Evolutionary conservation across 192 early-diverging fungal genomes (phyloP), one percentile per base, ranked within the genome.

Genomic region (Lobosporangium transversale): DNA sequence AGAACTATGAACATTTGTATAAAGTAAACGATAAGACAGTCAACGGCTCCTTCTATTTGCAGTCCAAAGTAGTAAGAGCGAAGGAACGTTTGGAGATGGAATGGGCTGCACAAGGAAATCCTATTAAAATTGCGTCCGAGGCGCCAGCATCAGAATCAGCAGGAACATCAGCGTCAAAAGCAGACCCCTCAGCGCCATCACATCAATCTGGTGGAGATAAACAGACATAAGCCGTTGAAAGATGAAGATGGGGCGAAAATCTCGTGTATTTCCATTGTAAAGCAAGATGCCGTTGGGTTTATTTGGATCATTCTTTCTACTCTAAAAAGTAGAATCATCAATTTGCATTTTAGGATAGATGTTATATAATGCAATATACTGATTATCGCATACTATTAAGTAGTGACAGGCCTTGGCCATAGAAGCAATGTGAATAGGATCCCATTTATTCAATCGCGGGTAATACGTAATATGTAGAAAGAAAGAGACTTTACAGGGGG

Each of bases 81-180:
- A 94, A 94, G 58, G 97, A 99, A 80, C 91, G 97, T 69, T 81
- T 98, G 62, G 96, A 98, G 52, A 82, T 94, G 86, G 95, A 98
- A 66, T 83, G 93, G 83, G 89, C 87, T 20, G 80, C 85, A 78
- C 45, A 85, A 50, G 62, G 78, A 33, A 87, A 87, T 36, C 69
- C 69, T 2, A 56, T 58, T n/a, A 71, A 62, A 35, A 71, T 71
- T 30, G 53, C 62, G 20, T 27, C 53, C 44, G 57, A 59, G 18
- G 57, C 57, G n/a, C 29, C 58, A 40, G 26, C 53, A 49, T 29
- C 52, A 32, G 33, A 26, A 62, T 40, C 58, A 51, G 47, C 62
- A 52, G 50, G 26, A 52, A 2, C 66, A 53, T 1, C 40, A 50
- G 51, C 31, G 43, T 36, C 57, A 33, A 50, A 58, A 20, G 23